phyloP scores from a whole-genome alignment of 495 filamentous ascomycete species.

The Aspergillus indologenus region DNA sequence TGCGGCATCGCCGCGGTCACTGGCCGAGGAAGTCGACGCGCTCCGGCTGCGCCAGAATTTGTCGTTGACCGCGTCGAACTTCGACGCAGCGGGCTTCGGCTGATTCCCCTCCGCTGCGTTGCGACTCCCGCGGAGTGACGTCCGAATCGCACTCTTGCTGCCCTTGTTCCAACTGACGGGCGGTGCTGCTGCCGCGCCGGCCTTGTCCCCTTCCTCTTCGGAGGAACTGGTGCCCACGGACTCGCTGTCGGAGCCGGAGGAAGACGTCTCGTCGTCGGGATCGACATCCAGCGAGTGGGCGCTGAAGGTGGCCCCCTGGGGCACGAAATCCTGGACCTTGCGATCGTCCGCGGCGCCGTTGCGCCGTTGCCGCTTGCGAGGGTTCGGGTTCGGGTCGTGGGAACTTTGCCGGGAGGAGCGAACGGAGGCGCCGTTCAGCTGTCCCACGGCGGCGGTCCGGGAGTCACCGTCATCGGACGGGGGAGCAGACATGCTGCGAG shows the following conservation, averaged over 20 bases:
- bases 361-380: conserved; percentile 32
- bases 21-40: conserved; percentile 30
- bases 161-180: conserved; percentile 44
- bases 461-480: conserved; percentile 43
- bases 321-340: conserved; percentile 37
- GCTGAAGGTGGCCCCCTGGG: conserved; percentile 39
- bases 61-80: conserved; percentile 41
- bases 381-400: conserved; percentile 25
- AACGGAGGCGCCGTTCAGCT: conserved; percentile 24
- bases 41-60: conserved; percentile 42
- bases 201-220: conserved; percentile 3
- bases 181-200: conserved; percentile 17
- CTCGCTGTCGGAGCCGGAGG: conserved; percentile 26
- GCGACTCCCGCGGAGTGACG: conserved; percentile 31
- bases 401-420: conserved; percentile 25
- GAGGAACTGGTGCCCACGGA: conserved; percentile 7
- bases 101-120: conserved; percentile 13
- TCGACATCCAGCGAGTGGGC: conserved; percentile 33
- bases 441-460: conserved; percentile 39
- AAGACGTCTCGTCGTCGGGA: conserved; percentile 32
- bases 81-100: conserved; percentile 11
- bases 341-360: conserved; percentile 20
- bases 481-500: conserved; percentile 27
- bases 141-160: conserved; percentile 35
- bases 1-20: conserved; percentile 1